Evolutionary conservation across 176 grass and related monocot species (phyloP).

Genomic region (Avena eriantha): DNA sequence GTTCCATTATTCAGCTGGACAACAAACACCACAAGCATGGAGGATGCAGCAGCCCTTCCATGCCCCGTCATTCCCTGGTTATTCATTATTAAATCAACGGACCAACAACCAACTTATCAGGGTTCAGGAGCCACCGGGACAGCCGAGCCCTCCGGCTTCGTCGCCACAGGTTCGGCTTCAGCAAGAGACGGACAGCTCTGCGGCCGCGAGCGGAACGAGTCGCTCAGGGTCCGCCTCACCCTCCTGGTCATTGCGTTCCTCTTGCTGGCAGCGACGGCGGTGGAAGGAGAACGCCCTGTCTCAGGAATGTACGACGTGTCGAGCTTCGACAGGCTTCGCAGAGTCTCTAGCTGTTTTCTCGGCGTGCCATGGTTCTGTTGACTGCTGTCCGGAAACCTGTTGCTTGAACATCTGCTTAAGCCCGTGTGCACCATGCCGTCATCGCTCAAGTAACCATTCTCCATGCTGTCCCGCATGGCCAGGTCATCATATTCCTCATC

Average conservation of each 20-base stretch:
- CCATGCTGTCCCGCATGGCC: constrained; percentile 67
- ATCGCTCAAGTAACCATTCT: constrained; percentile 65
- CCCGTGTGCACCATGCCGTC: constrained; percentile 48
- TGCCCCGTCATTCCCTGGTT: not conserved
- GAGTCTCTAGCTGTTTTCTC: constrained; percentile 49
- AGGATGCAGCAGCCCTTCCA: not conserved
- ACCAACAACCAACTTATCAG: not conserved
- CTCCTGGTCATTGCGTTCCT: constrained; percentile 27
- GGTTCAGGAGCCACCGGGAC: constrained; percentile 36
- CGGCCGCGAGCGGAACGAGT: constrained; percentile 43
- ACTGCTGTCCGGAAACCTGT: constrained; percentile 31
- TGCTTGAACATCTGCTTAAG: constrained; percentile 41
- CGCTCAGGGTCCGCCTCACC: constrained; percentile 72
- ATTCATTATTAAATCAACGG: not conserved
- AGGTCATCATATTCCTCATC: constrained; percentile 95
- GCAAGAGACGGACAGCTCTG: constrained; percentile 37
- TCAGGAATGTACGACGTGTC: constrained; percentile 45
- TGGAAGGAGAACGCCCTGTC: constrained; percentile 41
- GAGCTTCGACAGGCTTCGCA: constrained; percentile 52
- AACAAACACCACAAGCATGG: not conserved
- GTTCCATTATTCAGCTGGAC: constrained; percentile 23
- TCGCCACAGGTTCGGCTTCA: constrained; percentile 31
- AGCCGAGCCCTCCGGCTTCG: constrained; percentile 31
- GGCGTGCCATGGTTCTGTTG: not conserved
- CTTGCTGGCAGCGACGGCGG: constrained; percentile 19